Evolutionary conservation across 2,329 filamentous ascomycete genomes (phyloP), one percentile per base, ranked within the genome.

Genomic region (Xylariomycetidae sp.): DNA sequence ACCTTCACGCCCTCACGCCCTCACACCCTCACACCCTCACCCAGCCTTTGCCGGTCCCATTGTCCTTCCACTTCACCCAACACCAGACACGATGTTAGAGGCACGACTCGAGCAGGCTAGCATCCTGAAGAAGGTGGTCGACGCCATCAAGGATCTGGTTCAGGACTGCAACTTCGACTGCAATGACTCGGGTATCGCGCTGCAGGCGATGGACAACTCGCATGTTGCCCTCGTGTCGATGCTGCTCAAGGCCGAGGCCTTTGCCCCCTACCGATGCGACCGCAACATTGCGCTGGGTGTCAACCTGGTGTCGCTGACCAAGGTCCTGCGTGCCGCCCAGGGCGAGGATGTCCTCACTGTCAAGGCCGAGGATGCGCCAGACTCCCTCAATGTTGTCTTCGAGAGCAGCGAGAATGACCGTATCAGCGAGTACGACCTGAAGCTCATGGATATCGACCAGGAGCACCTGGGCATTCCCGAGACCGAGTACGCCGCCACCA

Each of bases 131-230:
- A 95, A 92, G 84, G 86, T 96, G 44, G 89, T 98, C 56, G 93
- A 98, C 61, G 87, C 93, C 53, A 95, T 98, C 80, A 96, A 95
- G 68, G 92, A 98, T 57, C 80, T 98, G 32, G 92, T 98, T 34
- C 92, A 96, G 67, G 92, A 98, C 70, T 98, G 92, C 81, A 98
- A 98, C 70, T 98, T 98, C 70, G 92, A 98, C 75, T 98, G 93
- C 83, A 98, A 96, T 83, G 93, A 98, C 74, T 90, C 87, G 35
- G 92, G 92, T 43, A 92, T 98, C 57, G 89, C 90, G 32, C 85
- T 98, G 36, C 92, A 98, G 68, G 92, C 92, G 57, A 98, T 98
- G 93, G 92, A 98, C 74, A 98, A 96, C 78, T 96, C 89, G 31
- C 92, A 98, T 68, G 92, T 98, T 53, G 92, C 92, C 43, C 85